These are phyloP conservation scores for Coprinopsis sp. DNA, from an alignment of 768 basidiomycete genomes.

Conservation along the genomic window DNA sequence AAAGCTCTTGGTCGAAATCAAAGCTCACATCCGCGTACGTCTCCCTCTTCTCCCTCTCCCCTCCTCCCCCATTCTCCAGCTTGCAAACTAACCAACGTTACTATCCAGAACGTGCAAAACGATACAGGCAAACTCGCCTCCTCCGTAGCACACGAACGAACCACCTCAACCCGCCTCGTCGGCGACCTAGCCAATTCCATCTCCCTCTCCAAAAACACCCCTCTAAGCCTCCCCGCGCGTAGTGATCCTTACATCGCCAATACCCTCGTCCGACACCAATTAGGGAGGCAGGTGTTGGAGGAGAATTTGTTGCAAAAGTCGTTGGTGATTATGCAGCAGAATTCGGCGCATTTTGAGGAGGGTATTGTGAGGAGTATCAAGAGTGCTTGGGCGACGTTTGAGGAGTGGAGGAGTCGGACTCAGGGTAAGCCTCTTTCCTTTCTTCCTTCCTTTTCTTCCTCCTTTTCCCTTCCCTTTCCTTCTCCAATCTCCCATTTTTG, in stretches of 20 bases:
- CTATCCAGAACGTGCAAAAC: constrained; percentile 78
- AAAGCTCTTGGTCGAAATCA: constrained; percentile 92
- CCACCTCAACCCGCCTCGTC: constrained; percentile 78
- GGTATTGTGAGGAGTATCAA: constrained; percentile 94
- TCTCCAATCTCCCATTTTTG: too few species aligned
- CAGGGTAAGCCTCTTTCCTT: too few species aligned
- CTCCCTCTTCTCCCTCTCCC: too few species aligned
- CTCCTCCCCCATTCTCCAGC: not conserved
- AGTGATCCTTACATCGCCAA: constrained; percentile 78
- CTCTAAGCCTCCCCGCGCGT: constrained; percentile 74
- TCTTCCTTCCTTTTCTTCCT: too few species aligned
- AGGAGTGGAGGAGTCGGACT: constrained; percentile 90
- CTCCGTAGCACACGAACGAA: constrained; percentile 88
- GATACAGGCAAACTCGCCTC: constrained; percentile 92
- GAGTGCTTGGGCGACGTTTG: constrained; percentile 95
- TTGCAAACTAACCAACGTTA: not conserved
- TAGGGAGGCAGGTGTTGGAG: constrained; percentile 92
- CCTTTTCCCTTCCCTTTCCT: too few species aligned
- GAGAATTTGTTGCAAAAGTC: constrained; percentile 98
- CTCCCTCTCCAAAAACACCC: constrained; percentile 91
- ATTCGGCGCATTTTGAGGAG: constrained; percentile 94
- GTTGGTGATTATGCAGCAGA: constrained; percentile 97
- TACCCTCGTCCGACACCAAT: constrained; percentile 67
- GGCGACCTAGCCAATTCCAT: constrained; percentile 84
- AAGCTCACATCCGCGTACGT: constrained; percentile 90